phyloP scores from a whole-genome alignment of 345 rosid species.

The Eucalyptus leucophloia region DNA sequence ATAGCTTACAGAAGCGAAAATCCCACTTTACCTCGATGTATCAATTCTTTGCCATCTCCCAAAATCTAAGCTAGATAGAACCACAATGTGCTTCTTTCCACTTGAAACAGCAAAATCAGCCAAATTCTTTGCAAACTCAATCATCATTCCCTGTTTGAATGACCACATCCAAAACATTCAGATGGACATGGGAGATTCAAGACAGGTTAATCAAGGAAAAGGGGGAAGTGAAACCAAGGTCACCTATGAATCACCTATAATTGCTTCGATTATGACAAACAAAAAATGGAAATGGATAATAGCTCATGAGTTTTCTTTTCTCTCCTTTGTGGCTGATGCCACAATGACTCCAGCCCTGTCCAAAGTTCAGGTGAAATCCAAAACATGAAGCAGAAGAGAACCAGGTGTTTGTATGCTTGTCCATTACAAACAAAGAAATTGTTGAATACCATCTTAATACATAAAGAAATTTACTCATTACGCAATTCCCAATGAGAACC shows the following conservation, averaged over 20 bases:
- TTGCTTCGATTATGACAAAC: background rate
- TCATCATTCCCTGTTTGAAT: slow-evolving; percentile 60
- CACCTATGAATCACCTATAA: background rate
- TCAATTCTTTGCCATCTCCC: slow-evolving; percentile 78
- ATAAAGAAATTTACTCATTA: background rate
- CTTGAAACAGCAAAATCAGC: slow-evolving; percentile 69
- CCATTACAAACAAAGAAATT: background rate
- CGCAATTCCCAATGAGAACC: background rate
- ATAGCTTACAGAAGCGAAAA: background rate
- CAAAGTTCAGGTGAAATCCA: background rate
- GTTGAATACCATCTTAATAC: background rate
- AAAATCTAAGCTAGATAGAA: slow-evolving; percentile 87
- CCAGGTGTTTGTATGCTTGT: background rate
- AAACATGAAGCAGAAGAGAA: background rate
- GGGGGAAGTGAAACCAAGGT: background rate
- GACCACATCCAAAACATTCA: background rate
- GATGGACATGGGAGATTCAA: background rate
- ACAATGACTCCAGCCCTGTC: background rate
- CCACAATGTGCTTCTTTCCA: slow-evolving; percentile 59
- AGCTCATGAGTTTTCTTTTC: background rate
- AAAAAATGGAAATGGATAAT: background rate
- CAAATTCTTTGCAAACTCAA: slow-evolving; percentile 64
- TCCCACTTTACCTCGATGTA: slow-evolving; percentile 46
- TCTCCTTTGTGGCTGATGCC: background rate
- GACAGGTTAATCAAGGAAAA: background rate